Conservation (phyloP, 495 filamentous ascomycete species). For the Xylona heveae region DNA sequence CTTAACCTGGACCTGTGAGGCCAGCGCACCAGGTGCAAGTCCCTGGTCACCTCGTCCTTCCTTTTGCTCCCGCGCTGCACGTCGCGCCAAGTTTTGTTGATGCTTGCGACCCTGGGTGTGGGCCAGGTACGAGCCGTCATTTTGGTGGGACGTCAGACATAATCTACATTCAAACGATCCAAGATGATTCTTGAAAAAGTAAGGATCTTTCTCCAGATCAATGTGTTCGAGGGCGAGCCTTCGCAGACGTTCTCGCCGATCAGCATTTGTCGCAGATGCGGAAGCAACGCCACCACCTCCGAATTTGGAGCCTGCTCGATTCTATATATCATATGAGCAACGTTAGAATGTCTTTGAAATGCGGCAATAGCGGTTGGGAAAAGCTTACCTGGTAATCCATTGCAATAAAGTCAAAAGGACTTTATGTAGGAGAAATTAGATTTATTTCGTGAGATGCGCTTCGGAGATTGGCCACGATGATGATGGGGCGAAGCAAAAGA, state of each 20-base stretch:
- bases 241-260: conserved; percentile 88
- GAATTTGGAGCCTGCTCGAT: conserved; percentile 94
- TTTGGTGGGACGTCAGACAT: conserved; percentile 97
- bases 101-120: conserved; percentile 99
- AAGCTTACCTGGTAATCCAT: conserved; percentile 39
- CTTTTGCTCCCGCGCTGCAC: conserved; percentile 82
- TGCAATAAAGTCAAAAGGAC: too few species aligned
- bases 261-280: conserved; percentile 79
- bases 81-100: conserved; percentile 94
- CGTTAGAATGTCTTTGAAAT: conserved; percentile 1
- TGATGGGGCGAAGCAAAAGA: too few species aligned
- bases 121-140: conserved; percentile 96
- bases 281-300: conserved; percentile 94
- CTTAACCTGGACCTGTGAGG: conserved; percentile 51
- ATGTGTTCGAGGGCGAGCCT: conserved; percentile 97
- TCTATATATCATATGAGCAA: conserved; percentile 29
- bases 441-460: too few species aligned
- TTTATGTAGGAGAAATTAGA: too few species aligned
- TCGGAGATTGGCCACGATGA: neutral
- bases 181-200: conserved; percentile 99
- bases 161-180: conserved; percentile 96
- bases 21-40: conserved; percentile 48
- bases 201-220: conserved; percentile 97
- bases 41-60: conserved; percentile 48
- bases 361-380: too few species aligned